Conservation (phyloP, 495 filamentous ascomycete species). For the Pseudotulostoma volvatum region DNA sequence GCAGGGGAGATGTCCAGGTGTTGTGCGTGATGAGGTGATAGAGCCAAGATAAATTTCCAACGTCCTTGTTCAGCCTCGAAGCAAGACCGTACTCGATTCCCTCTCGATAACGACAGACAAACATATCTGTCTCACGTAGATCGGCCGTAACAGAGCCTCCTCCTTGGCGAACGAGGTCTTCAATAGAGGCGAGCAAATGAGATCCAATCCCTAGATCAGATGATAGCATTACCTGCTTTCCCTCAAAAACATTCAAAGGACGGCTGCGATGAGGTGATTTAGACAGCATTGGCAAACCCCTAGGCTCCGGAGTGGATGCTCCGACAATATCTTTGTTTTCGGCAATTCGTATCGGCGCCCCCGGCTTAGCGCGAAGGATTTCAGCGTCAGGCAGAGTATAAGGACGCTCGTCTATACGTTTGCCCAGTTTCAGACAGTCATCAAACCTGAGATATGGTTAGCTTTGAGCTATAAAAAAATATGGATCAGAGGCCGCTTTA, state of each 20-base stretch:
- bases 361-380: slow-evolving; percentile 40
- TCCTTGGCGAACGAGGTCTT: slow-evolving; percentile 47
- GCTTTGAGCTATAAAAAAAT: neutral
- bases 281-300: slow-evolving; percentile 28
- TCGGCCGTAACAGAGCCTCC: slow-evolving; percentile 51
- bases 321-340: slow-evolving; percentile 50
- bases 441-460: slow-evolving; percentile 54
- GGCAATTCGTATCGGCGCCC: slow-evolving; percentile 37
- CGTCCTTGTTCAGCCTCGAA: slow-evolving; percentile 54
- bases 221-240: slow-evolving; percentile 39
- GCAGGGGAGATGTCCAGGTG: slow-evolving; percentile 67
- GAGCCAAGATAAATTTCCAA: slow-evolving; percentile 87
- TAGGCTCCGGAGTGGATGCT: slow-evolving; percentile 51
- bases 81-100: slow-evolving; percentile 63
- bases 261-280: slow-evolving; percentile 16
- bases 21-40: slow-evolving; percentile 82
- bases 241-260: slow-evolving; percentile 35
- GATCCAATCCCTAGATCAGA: slow-evolving; percentile 53
- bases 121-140: slow-evolving; percentile 58
- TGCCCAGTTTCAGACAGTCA: slow-evolving; percentile 82
- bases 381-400: slow-evolving; percentile 81
- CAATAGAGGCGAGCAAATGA: slow-evolving; percentile 48
- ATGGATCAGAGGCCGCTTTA: slow-evolving; percentile 18
- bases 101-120: slow-evolving; percentile 76
- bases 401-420: slow-evolving; percentile 70